These are phyloP conservation scores for Ophiostoma pallidulum DNA, from an alignment of 2,329 filamentous ascomycete species.

Conservation along the genomic window DNA sequence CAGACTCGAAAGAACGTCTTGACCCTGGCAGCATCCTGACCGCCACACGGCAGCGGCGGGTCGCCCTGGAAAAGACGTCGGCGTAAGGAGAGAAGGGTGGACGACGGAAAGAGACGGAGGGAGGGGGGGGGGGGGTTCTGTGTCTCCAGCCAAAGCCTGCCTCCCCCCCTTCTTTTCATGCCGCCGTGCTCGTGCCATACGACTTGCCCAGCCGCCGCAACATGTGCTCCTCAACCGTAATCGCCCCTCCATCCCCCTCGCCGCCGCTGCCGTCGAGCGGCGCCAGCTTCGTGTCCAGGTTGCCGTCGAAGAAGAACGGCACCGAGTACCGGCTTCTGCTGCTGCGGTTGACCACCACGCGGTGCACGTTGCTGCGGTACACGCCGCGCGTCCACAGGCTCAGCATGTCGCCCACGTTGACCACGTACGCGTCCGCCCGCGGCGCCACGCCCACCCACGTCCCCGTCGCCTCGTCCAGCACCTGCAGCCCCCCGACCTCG, in stretches of 20 bases:
- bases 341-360: conserved; percentile 46
- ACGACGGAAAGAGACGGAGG: too few relatives aligned
- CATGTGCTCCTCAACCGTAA: conserved; percentile 27
- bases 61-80: too few relatives aligned
- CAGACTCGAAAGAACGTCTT: too few relatives aligned
- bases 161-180: too few relatives aligned
- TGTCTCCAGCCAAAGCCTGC: too few relatives aligned
- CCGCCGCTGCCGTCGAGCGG: conserved; percentile 25
- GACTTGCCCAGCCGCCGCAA: conserved; percentile 23
- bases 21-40: too few relatives aligned
- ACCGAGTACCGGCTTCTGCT: conserved; percentile 43
- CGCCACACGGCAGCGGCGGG: too few relatives aligned
- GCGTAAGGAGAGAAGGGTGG: too few relatives aligned
- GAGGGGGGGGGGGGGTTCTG: too few relatives aligned
- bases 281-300: conserved; percentile 31
- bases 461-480: conserved; percentile 33
- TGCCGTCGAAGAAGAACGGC: conserved; percentile 48
- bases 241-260: too few relatives aligned
- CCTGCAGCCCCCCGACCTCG: conserved; percentile 39
- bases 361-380: conserved; percentile 45
- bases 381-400: conserved; percentile 40
- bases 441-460: conserved; percentile 38
- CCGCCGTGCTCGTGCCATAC: conserved; percentile 13
- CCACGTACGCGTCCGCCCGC: conserved; percentile 27
- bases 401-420: conserved; percentile 39